A percentile compares a stretch with the other conserved stretches of the same genome.
phyloP scores from a whole-genome alignment of 2,329 filamentous ascomycete species.

The Clarireedia monteithiana region DNA sequence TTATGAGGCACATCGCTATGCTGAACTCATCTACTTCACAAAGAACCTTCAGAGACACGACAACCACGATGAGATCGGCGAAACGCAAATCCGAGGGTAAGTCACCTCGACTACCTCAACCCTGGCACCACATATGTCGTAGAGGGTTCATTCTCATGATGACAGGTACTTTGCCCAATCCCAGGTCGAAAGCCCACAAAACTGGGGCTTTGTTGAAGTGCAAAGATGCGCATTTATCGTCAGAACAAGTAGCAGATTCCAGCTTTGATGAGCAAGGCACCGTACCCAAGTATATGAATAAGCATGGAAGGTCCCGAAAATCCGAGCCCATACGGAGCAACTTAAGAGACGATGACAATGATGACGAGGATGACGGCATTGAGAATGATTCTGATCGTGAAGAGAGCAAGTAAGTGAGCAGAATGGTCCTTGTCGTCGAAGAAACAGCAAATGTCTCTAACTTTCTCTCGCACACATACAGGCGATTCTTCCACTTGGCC shows the following conservation, averaged over 20 bases:
- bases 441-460: background rate
- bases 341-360: background rate
- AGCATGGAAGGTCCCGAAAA: background rate
- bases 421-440: background rate
- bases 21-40: no score
- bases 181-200: background rate
- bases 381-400: conserved; percentile 22
- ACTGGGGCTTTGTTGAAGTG: background rate
- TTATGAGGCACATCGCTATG: no score
- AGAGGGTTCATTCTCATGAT: background rate
- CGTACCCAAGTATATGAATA: background rate
- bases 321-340: background rate
- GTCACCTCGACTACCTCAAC: background rate
- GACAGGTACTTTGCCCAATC: background rate
- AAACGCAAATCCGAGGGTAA: conserved; percentile 8
- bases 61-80: background rate
- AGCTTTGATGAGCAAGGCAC: background rate
- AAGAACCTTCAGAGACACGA: no score
- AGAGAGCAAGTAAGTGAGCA: conserved; percentile 22
- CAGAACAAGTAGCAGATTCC: background rate
- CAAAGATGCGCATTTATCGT: background rate
- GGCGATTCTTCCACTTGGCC: background rate
- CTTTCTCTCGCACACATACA: background rate
- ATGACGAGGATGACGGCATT: conserved; percentile 22
- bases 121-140: background rate